A percentile compares a stretch with the other conserved stretches of the same genome.
These are phyloP conservation scores for Huntiella bhutanensis DNA, from an alignment of 2,329 filamentous ascomycete species.

Conservation along the genomic window DNA sequence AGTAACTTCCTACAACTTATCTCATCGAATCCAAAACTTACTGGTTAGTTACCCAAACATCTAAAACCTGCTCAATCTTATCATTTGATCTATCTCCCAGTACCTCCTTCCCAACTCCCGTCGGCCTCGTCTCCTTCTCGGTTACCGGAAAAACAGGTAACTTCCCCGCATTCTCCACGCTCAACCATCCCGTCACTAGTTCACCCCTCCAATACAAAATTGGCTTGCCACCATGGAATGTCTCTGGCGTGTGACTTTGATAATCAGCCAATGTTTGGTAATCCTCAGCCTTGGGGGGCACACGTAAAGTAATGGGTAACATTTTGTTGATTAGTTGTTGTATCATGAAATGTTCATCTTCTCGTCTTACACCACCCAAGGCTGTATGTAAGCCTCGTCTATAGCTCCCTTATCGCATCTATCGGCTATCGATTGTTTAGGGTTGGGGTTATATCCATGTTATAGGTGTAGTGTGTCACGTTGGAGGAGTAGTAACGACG, in stretches of 20 bases:
- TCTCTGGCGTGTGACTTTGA: slow-evolving; percentile 51
- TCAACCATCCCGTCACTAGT: slow-evolving; percentile 37
- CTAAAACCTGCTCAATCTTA: slow-evolving; percentile 28
- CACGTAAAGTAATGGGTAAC: slow-evolving; percentile 35
- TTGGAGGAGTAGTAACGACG: slow-evolving; percentile 1
- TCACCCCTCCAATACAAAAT: slow-evolving; percentile 47
- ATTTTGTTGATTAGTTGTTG: slow-evolving; percentile 1
- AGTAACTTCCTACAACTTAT: not conserved
- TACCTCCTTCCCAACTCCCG: slow-evolving; percentile 16
- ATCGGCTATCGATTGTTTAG: not conserved
- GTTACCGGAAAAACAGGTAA: slow-evolving; percentile 34
- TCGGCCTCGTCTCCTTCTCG: slow-evolving; percentile 17
- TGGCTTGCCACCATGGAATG: slow-evolving; percentile 52
- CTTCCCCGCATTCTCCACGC: slow-evolving; percentile 31
- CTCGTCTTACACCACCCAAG: not conserved
- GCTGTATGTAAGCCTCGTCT: slow-evolving; percentile 7
- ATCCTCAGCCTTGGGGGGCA: slow-evolving; percentile 35
- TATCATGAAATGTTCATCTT: not conserved
- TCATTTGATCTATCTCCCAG: slow-evolving; percentile 20
- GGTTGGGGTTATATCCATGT: slow-evolving; percentile 13
- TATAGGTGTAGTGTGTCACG: slow-evolving; percentile 2
- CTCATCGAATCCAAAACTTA: slow-evolving; percentile 17
- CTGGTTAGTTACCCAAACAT: slow-evolving; percentile 41
- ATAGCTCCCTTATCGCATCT: not conserved
- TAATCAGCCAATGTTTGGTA: slow-evolving; percentile 50